Evolutionary conservation across 176 grass and related monocot genomes (phyloP).

Genomic region (Guadua angustifolia): DNA sequence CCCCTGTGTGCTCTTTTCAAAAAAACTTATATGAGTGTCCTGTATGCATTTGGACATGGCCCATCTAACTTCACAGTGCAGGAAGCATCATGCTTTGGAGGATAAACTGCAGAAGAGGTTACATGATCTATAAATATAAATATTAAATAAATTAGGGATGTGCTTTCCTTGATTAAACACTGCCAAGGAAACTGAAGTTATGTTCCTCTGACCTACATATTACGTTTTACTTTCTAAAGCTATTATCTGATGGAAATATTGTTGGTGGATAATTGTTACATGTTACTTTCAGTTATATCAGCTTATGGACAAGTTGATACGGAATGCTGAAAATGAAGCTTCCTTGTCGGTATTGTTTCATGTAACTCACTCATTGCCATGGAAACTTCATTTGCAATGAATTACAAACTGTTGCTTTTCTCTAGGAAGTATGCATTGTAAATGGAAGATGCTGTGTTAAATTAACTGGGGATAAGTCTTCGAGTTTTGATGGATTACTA

Average conservation of each 20-base stretch:
- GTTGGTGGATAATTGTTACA: conserved; percentile 6
- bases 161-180: conserved; percentile 13
- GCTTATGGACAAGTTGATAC: conserved; percentile 71
- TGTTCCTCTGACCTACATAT: conserved; percentile 7
- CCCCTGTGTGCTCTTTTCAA: too few relatives aligned
- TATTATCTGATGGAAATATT: conserved; percentile 21
- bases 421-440: conserved; percentile 73
- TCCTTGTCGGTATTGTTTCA: conserved; percentile 68
- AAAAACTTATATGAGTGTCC: background rate
- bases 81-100: background rate
- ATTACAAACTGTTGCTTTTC: conserved; percentile 41
- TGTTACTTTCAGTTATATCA: conserved; percentile 64
- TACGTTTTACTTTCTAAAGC: background rate
- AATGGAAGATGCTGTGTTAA: conserved; percentile 79
- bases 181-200: background rate
- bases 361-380: conserved; percentile 34
- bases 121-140: background rate
- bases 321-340: conserved; percentile 54
- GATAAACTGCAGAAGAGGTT: conserved; percentile 6
- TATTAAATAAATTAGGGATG: background rate
- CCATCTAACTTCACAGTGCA: background rate
- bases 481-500: conserved; percentile 59
- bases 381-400: conserved; percentile 33
- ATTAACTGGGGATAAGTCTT: conserved; percentile 44
- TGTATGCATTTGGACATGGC: background rate